Evolutionary conservation across 257 asterid species (phyloP), one percentile per base, ranked within the genome.

Genomic region (Echites panduratus): DNA sequence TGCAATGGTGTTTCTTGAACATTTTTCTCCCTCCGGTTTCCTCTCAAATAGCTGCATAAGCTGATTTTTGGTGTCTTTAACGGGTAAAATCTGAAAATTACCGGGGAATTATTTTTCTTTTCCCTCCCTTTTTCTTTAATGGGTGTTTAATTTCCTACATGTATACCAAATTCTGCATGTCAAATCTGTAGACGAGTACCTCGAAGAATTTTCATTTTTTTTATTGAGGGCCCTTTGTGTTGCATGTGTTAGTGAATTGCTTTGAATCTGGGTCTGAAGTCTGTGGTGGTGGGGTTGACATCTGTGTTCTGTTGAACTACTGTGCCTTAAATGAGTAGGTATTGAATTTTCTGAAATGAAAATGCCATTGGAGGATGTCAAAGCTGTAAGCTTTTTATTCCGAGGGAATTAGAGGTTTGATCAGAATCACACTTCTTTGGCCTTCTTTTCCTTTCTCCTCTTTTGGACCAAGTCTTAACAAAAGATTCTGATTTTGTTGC

Each of bases 251-350:
- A 47, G 53, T 72, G 53, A 54, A 49, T 47, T 68, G 52, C 62
- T 78, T 44, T 53, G 68, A 62, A 48, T 68, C 58, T 22, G 70
- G 72, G 72, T 43, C n/a, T 78, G 77, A 74, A 78, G 65, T 78
- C 67, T 62, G 69, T 41, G 73, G 76, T 70, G 76, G 80, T 64
- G 80, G 75, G 76, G 73, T 66, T 67, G 44, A 45, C 69, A 44
- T 57, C 19, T 73, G 65, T 27, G 35, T 49, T 77, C 72, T 78
- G 50, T 65, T 56, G 63, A 26, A 68, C 77, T 50, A 66, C 78
- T 66, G 62, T n/a, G 66, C 11, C 29, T 49, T 10, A 17, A 8
- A 26, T 76, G 66, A 49, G 77, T 73, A 48, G 56, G 80, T 65
- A 67, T 75, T 79, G 76, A 74, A 70, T 40, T 45, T 73, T 24